These are phyloP conservation scores for Laguncularia racemosa DNA, from an alignment of 345 rosid genomes.

Conservation along the genomic window DNA sequence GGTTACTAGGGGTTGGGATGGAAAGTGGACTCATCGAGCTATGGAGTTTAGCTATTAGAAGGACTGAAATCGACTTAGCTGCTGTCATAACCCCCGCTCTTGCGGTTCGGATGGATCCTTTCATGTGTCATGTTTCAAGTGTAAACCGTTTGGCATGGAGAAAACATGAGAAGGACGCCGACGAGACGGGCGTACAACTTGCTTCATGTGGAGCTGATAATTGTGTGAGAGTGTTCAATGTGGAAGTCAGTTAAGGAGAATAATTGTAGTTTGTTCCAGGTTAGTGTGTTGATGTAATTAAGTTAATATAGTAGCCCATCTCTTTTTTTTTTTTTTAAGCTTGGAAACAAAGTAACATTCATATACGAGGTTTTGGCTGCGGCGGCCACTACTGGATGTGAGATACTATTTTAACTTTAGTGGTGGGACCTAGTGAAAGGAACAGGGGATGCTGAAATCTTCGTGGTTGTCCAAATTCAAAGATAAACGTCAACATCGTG, in stretches of 20 bases:
- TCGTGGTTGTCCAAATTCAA: too few relatives aligned
- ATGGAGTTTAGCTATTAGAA: slow-evolving; percentile 35
- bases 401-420: too few relatives aligned
- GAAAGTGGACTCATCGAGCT: slow-evolving; percentile 70
- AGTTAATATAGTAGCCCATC: too few relatives aligned
- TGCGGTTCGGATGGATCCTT: slow-evolving; percentile 35
- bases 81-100: slow-evolving; percentile 27
- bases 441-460: too few relatives aligned
- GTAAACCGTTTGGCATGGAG: slow-evolving; percentile 76
- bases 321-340: neutral
- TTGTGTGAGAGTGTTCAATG: slow-evolving; percentile 70
- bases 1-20: slow-evolving; percentile 76
- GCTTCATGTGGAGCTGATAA: slow-evolving; percentile 88
- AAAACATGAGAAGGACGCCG: slow-evolving; percentile 26
- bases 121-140: slow-evolving; percentile 72
- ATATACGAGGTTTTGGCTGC: too few relatives aligned
- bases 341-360: neutral
- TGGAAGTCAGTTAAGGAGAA: slow-evolving; percentile 18
- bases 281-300: neutral
- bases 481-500: too few relatives aligned
- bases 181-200: slow-evolving; percentile 30
- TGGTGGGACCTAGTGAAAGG: too few relatives aligned
- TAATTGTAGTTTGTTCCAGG: neutral
- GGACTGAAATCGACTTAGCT: slow-evolving; percentile 15
- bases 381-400: too few relatives aligned